Percentiles rank a stretch among this genome's conserved stretches.
phyloP scores from a whole-genome alignment of 2,329 filamentous ascomycete species.

The Aspergillus fructus region DNA sequence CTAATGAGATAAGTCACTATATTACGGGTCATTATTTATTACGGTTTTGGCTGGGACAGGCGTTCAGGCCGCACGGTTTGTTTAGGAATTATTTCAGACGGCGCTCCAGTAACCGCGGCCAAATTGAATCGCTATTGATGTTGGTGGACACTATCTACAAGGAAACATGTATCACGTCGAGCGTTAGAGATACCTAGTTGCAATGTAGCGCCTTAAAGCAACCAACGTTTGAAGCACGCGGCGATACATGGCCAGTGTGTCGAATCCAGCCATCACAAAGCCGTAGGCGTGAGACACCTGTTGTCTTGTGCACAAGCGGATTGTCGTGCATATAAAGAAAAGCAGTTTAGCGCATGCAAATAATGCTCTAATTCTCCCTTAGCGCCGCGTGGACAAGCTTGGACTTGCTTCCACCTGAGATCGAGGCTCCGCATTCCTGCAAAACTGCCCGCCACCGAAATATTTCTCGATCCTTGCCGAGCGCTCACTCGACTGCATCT shows the following conservation, averaged over 20 bases:
- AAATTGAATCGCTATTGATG: not conserved
- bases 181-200: not conserved
- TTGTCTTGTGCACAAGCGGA: not conserved
- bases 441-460: conserved; percentile 17
- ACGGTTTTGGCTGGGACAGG: not conserved
- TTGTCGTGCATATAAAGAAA: not conserved
- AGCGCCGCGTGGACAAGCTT: conserved; percentile 12
- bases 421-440: conserved; percentile 24
- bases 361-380: conserved; percentile 1
- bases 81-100: conserved; percentile 1
- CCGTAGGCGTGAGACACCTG: not conserved
- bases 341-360: not conserved
- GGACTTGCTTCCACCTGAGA: not conserved
- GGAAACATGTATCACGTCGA: not conserved
- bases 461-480: conserved; percentile 1
- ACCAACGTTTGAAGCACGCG: not conserved
- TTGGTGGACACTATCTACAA: not conserved
- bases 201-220: not conserved
- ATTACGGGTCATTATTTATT: not conserved
- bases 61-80: conserved; percentile 1
- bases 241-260: too few relatives aligned
- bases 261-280: too few relatives aligned
- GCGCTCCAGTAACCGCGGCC: conserved; percentile 12
- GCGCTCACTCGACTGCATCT: not conserved
- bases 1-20: not conserved